Evolutionary conservation across 345 rosid species (phyloP).

Genomic region (Salix dunnii): DNA sequence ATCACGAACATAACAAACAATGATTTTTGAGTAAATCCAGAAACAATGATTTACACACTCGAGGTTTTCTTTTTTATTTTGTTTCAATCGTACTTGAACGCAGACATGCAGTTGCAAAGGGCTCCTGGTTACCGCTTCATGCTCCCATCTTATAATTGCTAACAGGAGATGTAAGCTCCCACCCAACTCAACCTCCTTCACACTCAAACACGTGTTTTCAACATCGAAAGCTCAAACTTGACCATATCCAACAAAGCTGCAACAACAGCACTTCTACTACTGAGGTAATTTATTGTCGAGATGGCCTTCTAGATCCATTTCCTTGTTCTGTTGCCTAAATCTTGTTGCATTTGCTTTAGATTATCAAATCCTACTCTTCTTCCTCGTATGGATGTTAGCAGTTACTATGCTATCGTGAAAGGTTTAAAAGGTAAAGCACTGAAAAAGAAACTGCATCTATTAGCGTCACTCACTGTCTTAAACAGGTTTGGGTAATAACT

Average conservation of each 20-base stretch:
- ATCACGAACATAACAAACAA: no score
- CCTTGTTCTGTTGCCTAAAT: neutral
- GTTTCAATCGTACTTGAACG: neutral
- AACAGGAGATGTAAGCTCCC: neutral
- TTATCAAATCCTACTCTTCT: neutral
- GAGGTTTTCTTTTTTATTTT: neutral
- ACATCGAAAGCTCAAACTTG: neutral
- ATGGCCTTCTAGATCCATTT: neutral
- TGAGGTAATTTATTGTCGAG: neutral
- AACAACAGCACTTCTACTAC: neutral
- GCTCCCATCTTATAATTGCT: neutral
- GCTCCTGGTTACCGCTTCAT: neutral
- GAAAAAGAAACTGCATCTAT: no score
- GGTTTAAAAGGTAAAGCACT: neutral
- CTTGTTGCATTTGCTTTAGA: neutral
- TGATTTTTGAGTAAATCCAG: no score
- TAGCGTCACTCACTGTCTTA: no score
- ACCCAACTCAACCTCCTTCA: neutral
- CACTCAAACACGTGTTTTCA: neutral
- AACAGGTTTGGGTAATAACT: neutral
- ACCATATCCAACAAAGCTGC: neutral
- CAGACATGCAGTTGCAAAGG: neutral
- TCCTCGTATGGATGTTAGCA: neutral
- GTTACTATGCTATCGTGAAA: conserved; percentile 3
- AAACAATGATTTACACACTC: no score